Conservation (phyloP, 148 eudicot species). For the Camellia granthamiana region DNA sequence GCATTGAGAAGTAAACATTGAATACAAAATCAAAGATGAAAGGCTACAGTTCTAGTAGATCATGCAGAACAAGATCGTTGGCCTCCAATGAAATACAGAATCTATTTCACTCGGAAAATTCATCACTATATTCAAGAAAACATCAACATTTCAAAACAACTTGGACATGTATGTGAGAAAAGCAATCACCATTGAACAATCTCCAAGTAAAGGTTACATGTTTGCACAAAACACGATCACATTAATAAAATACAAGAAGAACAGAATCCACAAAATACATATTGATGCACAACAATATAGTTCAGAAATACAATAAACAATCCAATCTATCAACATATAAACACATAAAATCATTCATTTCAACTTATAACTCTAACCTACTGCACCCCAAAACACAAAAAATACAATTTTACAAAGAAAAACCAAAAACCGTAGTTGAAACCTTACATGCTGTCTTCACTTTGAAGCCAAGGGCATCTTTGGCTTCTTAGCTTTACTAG, state of each 20-base stretch:
- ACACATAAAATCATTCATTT: conserved; percentile 1
- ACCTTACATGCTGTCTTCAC: conserved; percentile 28
- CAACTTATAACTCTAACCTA: conserved; percentile 6
- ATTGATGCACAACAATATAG: not conserved
- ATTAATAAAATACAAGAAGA: not conserved
- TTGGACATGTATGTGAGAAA: not conserved
- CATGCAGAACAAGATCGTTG: not conserved
- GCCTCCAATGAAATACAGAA: not conserved
- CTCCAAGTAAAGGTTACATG: conserved; percentile 5
- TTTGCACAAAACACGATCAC: conserved; percentile 5
- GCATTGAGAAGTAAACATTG: not conserved
- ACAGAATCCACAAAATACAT: not conserved
- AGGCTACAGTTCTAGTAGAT: not conserved
- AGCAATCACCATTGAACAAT: conserved; percentile 9
- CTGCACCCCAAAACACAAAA: not conserved
- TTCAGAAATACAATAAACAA: not conserved
- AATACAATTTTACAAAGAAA: not conserved
- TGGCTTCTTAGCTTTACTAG: conserved; percentile 68
- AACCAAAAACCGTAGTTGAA: not conserved
- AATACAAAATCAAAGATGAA: not conserved
- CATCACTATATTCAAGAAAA: not conserved
- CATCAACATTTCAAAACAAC: not conserved
- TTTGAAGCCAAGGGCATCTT: conserved; percentile 77
- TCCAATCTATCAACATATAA: conserved; percentile 1
- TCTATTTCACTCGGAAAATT: not conserved